Conservation (phyloP, 495 filamentous ascomycete genomes). For the Hypoxylon rickii region DNA sequence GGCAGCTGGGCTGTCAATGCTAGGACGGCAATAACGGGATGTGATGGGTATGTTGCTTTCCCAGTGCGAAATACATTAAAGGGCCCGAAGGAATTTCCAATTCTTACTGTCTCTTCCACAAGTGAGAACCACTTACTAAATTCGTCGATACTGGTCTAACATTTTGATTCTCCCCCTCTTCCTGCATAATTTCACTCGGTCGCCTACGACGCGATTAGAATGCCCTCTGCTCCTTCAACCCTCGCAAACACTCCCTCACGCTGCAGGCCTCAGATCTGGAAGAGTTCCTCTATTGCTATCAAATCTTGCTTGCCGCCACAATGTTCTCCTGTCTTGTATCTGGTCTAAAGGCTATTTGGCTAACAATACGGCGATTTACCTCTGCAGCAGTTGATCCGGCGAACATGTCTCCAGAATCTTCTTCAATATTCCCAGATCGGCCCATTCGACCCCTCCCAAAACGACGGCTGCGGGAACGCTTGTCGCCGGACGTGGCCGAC, state of each 20-base stretch:
- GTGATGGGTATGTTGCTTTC: constrained; percentile 33
- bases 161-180: not conserved
- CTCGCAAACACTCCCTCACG: constrained; percentile 5
- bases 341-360: constrained; percentile 27
- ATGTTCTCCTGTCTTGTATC: constrained; percentile 23
- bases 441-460: constrained; percentile 93
- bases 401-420: constrained; percentile 70
- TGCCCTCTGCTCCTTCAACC: not conserved
- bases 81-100: not conserved
- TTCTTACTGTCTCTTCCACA: not conserved
- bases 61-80: not conserved
- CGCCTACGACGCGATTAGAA: not conserved
- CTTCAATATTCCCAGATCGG: constrained; percentile 81
- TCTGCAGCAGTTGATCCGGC: constrained; percentile 24
- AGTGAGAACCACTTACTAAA: not conserved
- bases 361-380: constrained; percentile 37
- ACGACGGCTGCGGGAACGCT: constrained; percentile 78
- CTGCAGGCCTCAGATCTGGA: not conserved
- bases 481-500: constrained; percentile 81
- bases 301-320: not conserved
- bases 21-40: constrained; percentile 26
- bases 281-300: constrained; percentile 4
- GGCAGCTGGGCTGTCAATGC: constrained; percentile 23
- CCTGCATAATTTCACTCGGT: not conserved
- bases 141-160: constrained; percentile 6